Conservation (phyloP, 2,329 filamentous ascomycete species). For the Fusarium nanum region DNA sequence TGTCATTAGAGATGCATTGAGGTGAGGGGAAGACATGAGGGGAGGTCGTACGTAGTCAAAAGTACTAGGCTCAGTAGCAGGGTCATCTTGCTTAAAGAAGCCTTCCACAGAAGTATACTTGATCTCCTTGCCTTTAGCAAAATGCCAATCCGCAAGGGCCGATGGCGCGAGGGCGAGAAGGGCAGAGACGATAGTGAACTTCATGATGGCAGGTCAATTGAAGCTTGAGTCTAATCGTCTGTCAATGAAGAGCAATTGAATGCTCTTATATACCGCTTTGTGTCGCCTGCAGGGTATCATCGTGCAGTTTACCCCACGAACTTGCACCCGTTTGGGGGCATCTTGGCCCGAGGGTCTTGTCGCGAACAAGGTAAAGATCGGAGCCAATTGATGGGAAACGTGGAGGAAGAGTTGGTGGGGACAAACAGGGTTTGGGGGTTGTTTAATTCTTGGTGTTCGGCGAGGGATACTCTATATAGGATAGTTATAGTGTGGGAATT, state of each 20-base stretch:
- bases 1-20: too few species aligned
- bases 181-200: constrained; percentile 47
- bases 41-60: constrained; percentile 70
- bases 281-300: constrained; percentile 22
- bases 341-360: constrained; percentile 24
- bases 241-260: neutral
- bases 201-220: constrained; percentile 45
- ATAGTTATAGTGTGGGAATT: neutral
- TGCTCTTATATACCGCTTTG: constrained; percentile 23
- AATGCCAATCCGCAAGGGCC: constrained; percentile 49
- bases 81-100: constrained; percentile 73
- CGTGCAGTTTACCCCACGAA: constrained; percentile 7
- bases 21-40: too few species aligned
- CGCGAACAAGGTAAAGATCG: constrained; percentile 17
- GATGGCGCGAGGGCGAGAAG: constrained; percentile 47
- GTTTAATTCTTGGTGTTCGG: constrained; percentile 20
- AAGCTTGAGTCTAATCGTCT: neutral
- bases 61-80: constrained; percentile 62
- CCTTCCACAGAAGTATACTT: constrained; percentile 70
- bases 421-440: constrained; percentile 9
- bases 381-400: constrained; percentile 49
- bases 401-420: constrained; percentile 36
- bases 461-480: constrained; percentile 10
- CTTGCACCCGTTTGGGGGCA: constrained; percentile 17
- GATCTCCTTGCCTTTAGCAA: constrained; percentile 57